These are phyloP conservation scores for Mycena citricolor DNA, from an alignment of 1,284 basidiomycete species.

Conservation along the genomic window DNA sequence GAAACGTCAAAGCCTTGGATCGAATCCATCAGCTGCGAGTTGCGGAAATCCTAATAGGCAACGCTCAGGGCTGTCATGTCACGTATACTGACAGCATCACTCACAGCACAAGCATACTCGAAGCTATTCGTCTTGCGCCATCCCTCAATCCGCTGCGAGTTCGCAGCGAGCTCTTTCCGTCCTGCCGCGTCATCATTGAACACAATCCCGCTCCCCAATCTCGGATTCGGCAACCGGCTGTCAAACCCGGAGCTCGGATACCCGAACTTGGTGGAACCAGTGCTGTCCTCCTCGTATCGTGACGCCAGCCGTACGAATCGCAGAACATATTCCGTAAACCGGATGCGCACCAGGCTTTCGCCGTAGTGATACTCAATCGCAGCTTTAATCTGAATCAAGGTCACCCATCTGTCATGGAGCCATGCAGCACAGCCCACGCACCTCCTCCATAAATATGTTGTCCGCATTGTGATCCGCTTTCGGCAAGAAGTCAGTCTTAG, in stretches of 20 bases:
- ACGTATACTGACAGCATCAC: not conserved
- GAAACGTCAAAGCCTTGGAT: constrained; percentile 68
- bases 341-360: constrained; percentile 74
- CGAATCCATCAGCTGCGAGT: constrained; percentile 41
- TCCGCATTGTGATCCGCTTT: constrained; percentile 61
- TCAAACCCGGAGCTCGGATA: constrained; percentile 49
- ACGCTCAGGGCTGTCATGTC: not conserved
- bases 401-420: too few relatives aligned
- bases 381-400: constrained; percentile 51
- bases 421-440: constrained; percentile 37
- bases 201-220: constrained; percentile 67
- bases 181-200: constrained; percentile 65
- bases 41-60: constrained; percentile 55
- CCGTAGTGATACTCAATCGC: constrained; percentile 77
- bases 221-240: constrained; percentile 32
- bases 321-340: constrained; percentile 75
- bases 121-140: constrained; percentile 76
- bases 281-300: constrained; percentile 74
- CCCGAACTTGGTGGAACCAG: constrained; percentile 65
- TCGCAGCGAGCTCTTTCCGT: constrained; percentile 62
- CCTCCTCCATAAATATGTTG: constrained; percentile 81
- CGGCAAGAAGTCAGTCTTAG: constrained; percentile 30
- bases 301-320: constrained; percentile 78
- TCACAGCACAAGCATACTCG: constrained; percentile 58
- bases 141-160: constrained; percentile 75